These are phyloP conservation scores for Brettanomyces bruxellensis DNA, from an alignment of 805 yeast genomes.

Conservation along the genomic window DNA sequence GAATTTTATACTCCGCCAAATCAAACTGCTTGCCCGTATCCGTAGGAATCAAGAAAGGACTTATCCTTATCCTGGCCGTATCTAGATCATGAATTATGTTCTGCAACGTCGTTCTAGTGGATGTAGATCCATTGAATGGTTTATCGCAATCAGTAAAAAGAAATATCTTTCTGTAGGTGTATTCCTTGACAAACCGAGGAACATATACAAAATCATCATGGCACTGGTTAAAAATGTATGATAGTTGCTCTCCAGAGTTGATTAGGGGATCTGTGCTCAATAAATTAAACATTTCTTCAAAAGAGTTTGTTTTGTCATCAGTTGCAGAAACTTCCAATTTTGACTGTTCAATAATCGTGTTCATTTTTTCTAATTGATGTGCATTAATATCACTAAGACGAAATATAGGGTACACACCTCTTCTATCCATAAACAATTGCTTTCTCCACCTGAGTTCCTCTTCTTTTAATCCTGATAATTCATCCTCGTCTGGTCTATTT, in stretches of 20 bases:
- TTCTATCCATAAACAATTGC: constrained; percentile 8
- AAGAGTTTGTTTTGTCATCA: constrained; percentile 5
- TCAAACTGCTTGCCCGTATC: constrained; percentile 27
- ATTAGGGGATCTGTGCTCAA: constrained; percentile 11
- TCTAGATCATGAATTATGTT: constrained; percentile 53
- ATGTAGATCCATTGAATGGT: constrained; percentile 42
- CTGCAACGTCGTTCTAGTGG: constrained; percentile 39
- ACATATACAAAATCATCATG: constrained; percentile 45
- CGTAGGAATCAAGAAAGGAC: constrained; percentile 47
- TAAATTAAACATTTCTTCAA: constrained; percentile 22
- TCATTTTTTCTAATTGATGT: constrained; percentile 46
- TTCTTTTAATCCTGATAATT: neutral
- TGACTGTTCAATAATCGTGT: constrained; percentile 39
- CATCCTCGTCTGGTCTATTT: constrained; percentile 5
- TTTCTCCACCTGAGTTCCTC: constrained; percentile 1
- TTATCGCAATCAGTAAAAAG: constrained; percentile 68
- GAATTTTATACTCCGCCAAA: constrained; percentile 32
- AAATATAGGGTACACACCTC: constrained; percentile 42
- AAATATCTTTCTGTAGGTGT: constrained; percentile 51
- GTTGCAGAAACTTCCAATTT: constrained; percentile 5
- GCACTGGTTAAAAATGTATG: constrained; percentile 38
- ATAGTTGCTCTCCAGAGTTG: constrained; percentile 27
- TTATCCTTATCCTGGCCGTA: constrained; percentile 41
- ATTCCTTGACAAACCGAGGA: constrained; percentile 31
- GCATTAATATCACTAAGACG: constrained; percentile 46